Conservation (phyloP, 2,329 filamentous ascomycete species). For the Geoglossum cookeanum region DNA sequence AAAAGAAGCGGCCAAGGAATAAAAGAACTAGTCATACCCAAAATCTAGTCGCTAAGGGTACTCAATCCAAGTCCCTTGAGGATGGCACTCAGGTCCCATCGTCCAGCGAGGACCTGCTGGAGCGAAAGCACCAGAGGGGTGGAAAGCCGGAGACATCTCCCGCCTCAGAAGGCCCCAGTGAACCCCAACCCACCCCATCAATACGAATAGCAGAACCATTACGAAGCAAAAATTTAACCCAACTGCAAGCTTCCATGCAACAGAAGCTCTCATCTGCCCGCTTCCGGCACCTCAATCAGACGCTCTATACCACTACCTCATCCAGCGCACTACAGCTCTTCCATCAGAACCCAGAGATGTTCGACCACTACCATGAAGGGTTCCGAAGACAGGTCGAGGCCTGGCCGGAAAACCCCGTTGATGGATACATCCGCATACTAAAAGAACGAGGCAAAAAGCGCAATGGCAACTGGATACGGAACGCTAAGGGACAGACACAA, state of each 20-base stretch:
- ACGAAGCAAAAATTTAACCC: conserved; percentile 46
- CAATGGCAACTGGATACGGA: conserved; percentile 8
- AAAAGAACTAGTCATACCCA: conserved; percentile 11
- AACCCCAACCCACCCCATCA: not conserved
- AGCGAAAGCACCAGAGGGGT: not conserved
- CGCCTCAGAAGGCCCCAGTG: not conserved
- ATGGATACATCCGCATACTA: conserved; percentile 61
- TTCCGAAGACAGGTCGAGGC: conserved; percentile 90
- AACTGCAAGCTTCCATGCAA: conserved; percentile 83
- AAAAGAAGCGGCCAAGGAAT: conserved; percentile 11
- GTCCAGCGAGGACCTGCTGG: not conserved
- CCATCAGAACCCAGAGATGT: conserved; percentile 72
- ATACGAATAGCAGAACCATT: conserved; percentile 20
- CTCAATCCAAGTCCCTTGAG: not conserved
- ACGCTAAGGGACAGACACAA: conserved; percentile 11
- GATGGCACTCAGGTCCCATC: not conserved
- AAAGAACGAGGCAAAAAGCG: conserved; percentile 38
- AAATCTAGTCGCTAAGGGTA: not conserved
- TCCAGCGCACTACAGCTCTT: conserved; percentile 69
- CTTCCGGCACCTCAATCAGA: conserved; percentile 94
- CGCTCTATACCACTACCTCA: conserved; percentile 83
- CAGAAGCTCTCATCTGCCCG: conserved; percentile 87
- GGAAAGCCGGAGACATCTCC: not conserved
- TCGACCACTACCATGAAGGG: conserved; percentile 86
- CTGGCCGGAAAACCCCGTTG: conserved; percentile 93